phyloP scores from a whole-genome alignment of 306 rosid species.

The Inga oerstediana region DNA sequence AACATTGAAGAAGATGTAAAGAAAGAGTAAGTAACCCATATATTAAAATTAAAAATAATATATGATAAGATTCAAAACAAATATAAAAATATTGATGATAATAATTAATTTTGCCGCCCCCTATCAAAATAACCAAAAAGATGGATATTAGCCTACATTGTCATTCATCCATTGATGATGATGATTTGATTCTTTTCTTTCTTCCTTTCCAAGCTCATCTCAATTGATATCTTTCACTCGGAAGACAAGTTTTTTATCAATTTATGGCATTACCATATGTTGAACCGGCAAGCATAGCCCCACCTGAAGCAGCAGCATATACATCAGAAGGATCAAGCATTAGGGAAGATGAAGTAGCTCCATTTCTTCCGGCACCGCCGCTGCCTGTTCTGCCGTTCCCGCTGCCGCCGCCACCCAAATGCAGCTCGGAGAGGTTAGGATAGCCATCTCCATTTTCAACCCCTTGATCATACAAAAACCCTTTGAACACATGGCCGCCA shows the following conservation, averaged over 20 bases:
- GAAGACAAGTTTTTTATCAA: conserved; percentile 38
- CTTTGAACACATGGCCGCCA: conserved; percentile 88
- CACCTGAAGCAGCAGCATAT: conserved; percentile 50
- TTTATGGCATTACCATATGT: conserved; percentile 79
- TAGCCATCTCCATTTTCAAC: conserved; percentile 56
- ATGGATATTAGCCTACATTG: conserved; percentile 31
- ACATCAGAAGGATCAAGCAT: conserved; percentile 74
- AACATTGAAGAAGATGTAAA: not conserved
- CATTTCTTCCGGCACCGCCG: conserved; percentile 47
- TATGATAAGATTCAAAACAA: conserved; percentile 38
- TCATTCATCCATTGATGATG: conserved; percentile 15
- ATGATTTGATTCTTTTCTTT: not conserved
- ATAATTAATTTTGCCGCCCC: not conserved
- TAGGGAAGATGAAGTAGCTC: conserved; percentile 63
- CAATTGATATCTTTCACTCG: conserved; percentile 33
- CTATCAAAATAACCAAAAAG: conserved; percentile 18
- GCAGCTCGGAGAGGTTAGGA: conserved; percentile 75
- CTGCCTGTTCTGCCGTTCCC: not conserved
- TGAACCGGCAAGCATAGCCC: conserved; percentile 75
- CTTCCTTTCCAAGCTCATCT: conserved; percentile 29
- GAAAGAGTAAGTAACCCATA: conserved; percentile 33
- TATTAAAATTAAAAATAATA: not conserved
- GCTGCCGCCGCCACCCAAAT: conserved; percentile 50
- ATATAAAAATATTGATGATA: conserved; percentile 29
- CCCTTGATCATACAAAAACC: conserved; percentile 86